phyloP scores from a whole-genome alignment of 805 yeast genomes.

The Candida ulmi region DNA sequence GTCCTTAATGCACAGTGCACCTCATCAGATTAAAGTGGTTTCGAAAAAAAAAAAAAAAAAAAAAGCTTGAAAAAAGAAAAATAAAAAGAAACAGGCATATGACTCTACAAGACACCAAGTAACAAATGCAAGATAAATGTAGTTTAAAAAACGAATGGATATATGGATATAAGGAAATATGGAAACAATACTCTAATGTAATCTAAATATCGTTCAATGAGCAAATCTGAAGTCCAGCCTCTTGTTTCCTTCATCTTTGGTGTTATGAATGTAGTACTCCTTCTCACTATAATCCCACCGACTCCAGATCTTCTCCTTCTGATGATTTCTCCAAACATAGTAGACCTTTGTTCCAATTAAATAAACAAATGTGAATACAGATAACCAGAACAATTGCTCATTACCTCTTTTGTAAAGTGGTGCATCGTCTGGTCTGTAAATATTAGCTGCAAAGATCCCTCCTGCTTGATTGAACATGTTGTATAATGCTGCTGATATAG shows the following conservation, averaged over 20 bases:
- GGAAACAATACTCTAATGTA: neutral
- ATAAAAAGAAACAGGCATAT: too few species aligned
- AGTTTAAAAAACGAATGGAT: too few species aligned
- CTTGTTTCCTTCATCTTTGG: slow-evolving; percentile 51
- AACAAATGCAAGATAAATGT: too few species aligned
- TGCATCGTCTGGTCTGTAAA: slow-evolving; percentile 50
- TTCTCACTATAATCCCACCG: slow-evolving; percentile 42
- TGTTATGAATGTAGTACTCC: slow-evolving; percentile 37
- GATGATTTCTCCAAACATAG: slow-evolving; percentile 29
- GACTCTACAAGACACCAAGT: too few species aligned
- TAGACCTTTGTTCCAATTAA: slow-evolving; percentile 5
- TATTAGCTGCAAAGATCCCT: slow-evolving; percentile 46
- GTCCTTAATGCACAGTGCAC: too few species aligned
- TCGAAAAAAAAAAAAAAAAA: too few species aligned
- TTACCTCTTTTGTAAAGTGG: slow-evolving; percentile 63
- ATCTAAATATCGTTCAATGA: slow-evolving; percentile 10
- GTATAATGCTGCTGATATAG: slow-evolving; percentile 58
- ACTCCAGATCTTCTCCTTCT: slow-evolving; percentile 45
- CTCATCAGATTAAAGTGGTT: too few species aligned
- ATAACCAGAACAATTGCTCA: slow-evolving; percentile 5
- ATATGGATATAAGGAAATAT: too few species aligned
- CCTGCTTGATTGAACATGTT: slow-evolving; percentile 63
- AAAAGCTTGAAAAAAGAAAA: too few species aligned
- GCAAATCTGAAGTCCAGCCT: slow-evolving; percentile 48
- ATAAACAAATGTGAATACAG: slow-evolving; percentile 13